A percentile compares a stretch with the other conserved stretches of the same genome.
Evolutionary conservation across 2,329 filamentous ascomycete species (phyloP).

Genomic region (Proliferodiscus dingleyae): DNA sequence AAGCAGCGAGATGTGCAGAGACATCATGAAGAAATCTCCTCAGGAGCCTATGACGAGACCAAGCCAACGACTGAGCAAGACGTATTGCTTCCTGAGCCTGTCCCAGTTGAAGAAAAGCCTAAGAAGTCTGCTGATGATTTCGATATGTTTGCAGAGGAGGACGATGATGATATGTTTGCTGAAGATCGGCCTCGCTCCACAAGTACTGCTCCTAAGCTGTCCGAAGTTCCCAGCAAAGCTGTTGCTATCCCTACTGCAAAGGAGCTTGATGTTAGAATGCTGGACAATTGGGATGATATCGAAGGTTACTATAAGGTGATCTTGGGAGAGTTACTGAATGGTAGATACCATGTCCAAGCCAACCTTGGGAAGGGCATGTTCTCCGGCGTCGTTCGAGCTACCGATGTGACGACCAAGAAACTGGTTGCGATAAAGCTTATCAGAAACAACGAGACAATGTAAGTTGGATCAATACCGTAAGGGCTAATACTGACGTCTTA

Average conservation of each 20-base stretch:
- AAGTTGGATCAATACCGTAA: constrained; percentile 20
- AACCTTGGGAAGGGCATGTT: constrained; percentile 93
- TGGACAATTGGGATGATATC: constrained; percentile 89
- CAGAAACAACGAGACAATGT: constrained; percentile 89
- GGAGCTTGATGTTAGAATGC: constrained; percentile 65
- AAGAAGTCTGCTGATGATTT: constrained; percentile 58
- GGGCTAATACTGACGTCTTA: constrained; percentile 22
- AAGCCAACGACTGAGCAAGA: constrained; percentile 48
- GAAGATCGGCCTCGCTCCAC: constrained; percentile 43
- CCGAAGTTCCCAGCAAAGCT: constrained; percentile 42
- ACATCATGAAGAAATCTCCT: constrained; percentile 50
- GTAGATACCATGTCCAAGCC: constrained; percentile 83
- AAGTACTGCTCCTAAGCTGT: constrained; percentile 33
- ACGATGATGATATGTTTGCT: constrained; percentile 61
- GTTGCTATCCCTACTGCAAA: constrained; percentile 42
- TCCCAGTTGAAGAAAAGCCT: constrained; percentile 33
- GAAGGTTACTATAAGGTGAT: constrained; percentile 97
- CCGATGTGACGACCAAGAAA: constrained; percentile 67
- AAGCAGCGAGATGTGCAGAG: constrained; percentile 64
- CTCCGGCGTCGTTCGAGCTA: constrained; percentile 87
- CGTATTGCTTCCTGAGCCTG: constrained; percentile 37
- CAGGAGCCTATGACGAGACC: constrained; percentile 54
- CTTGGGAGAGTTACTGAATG: constrained; percentile 82
- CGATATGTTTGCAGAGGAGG: constrained; percentile 86
- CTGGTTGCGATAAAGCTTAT: constrained; percentile 97